These are phyloP conservation scores for Nyssa sinensis DNA, from an alignment of 148 eudicot genomes.

Conservation along the genomic window DNA sequence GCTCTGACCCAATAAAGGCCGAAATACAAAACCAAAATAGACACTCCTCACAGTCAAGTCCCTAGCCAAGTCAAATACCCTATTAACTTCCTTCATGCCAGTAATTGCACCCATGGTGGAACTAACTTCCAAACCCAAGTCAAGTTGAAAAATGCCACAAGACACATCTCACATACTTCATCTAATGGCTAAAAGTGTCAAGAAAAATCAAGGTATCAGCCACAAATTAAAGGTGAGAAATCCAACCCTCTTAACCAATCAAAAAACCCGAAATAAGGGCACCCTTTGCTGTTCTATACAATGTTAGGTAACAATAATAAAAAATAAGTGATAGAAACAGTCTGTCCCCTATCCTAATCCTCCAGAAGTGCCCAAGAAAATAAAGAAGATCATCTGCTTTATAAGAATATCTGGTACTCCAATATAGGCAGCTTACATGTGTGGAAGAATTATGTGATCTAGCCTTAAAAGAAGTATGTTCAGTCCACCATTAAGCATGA, in stretches of 20 bases:
- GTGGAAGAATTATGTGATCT: not conserved
- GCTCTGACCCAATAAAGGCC: not conserved
- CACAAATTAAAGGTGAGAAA: not conserved
- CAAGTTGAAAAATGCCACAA: not conserved
- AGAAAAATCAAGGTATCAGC: not conserved
- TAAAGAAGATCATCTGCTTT: not conserved
- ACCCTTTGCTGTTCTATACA: not conserved
- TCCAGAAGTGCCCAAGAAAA: not conserved
- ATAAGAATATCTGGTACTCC: not conserved
- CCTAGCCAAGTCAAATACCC: not conserved
- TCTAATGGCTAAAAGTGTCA: not conserved
- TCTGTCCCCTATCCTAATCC: not conserved
- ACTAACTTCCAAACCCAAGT: not conserved
- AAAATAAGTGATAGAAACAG: not conserved
- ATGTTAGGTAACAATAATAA: not conserved
- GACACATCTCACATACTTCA: not conserved
- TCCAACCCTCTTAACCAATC: conserved; percentile 1
- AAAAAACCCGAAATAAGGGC: too few relatives aligned
- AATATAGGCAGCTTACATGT: not conserved
- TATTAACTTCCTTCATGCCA: not conserved
- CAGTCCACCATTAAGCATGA: not conserved
- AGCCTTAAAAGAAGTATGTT: not conserved
- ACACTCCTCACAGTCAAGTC: not conserved
- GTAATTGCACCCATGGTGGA: not conserved
- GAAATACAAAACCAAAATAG: not conserved